Evolutionary conservation across 257 asterid species (phyloP).

Genomic region (Linaria vulgaris): DNA sequence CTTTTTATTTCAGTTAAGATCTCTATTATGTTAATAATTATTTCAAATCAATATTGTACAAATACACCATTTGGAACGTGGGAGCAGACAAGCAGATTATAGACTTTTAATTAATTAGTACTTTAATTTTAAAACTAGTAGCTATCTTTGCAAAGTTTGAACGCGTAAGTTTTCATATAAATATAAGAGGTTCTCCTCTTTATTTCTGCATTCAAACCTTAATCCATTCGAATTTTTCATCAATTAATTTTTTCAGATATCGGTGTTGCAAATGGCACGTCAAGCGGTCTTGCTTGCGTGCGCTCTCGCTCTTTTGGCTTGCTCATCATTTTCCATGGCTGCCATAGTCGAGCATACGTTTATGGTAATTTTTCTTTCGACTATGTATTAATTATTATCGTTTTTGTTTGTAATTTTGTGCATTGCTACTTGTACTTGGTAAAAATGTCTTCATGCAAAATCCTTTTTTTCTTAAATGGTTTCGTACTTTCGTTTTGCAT

Average conservation of each 20-base stretch:
- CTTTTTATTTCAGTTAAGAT: not conserved
- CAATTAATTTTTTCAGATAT: not conserved
- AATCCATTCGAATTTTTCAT: not conserved
- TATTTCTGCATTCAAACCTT: slow-evolving; percentile 7
- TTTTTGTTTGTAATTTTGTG: not conserved
- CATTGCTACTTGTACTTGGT: not conserved
- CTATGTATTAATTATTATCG: not conserved
- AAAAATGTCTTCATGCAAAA: too few relatives aligned
- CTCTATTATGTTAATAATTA: not conserved
- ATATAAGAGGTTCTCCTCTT: slow-evolving; percentile 27
- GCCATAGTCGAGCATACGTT: slow-evolving; percentile 67
- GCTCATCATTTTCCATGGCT: slow-evolving; percentile 43
- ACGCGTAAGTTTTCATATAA: slow-evolving; percentile 18
- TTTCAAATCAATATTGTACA: not conserved
- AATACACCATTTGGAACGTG: slow-evolving; percentile 4
- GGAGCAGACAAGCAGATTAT: slow-evolving; percentile 14
- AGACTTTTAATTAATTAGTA: not conserved
- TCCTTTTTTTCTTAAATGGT: too few relatives aligned
- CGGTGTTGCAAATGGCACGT: slow-evolving; percentile 26
- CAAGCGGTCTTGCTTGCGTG: slow-evolving; percentile 24
- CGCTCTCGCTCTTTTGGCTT: slow-evolving; percentile 34
- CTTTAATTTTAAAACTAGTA: slow-evolving; percentile 9
- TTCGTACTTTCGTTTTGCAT: too few relatives aligned
- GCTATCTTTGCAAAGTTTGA: not conserved
- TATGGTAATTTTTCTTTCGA: slow-evolving; percentile 38